phyloP scores from a whole-genome alignment of 768 basidiomycete genomes.

The Calocera cornea region DNA sequence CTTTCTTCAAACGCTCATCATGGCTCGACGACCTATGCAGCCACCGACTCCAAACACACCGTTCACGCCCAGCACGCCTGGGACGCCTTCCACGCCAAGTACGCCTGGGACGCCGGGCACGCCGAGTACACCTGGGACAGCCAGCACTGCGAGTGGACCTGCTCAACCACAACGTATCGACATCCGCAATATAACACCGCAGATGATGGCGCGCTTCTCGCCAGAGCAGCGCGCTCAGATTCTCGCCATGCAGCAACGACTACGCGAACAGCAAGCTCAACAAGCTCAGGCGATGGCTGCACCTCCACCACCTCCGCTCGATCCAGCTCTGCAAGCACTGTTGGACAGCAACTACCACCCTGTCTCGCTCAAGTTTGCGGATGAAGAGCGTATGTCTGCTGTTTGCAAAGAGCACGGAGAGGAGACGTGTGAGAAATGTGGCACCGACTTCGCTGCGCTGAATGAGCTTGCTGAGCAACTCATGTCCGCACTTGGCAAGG shows the following conservation, averaged over 20 bases:
- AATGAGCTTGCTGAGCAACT: conserved; percentile 67
- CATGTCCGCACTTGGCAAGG: conserved; percentile 44
- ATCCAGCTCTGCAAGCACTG: conserved; percentile 58
- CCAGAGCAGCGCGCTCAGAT: background rate
- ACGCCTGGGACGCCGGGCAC: background rate
- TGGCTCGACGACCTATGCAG: background rate
- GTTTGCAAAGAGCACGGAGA: conserved; percentile 54
- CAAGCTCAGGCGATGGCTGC: conserved; percentile 27
- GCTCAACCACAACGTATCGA: background rate
- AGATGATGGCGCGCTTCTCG: background rate
- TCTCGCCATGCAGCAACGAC: conserved; percentile 9
- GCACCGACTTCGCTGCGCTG: conserved; percentile 54
- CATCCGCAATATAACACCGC: background rate
- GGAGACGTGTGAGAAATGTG: conserved; percentile 63
- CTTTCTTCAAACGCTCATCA: background rate
- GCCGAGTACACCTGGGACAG: background rate
- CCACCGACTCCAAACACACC: background rate
- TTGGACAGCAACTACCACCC: conserved; percentile 61
- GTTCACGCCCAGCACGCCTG: background rate
- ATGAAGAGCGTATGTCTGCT: conserved; percentile 39
- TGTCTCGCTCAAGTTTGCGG: conserved; percentile 38
- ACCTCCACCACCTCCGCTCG: conserved; percentile 38
- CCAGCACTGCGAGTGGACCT: background rate
- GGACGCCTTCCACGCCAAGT: too few relatives aligned
- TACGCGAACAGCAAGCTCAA: conserved; percentile 9